Evolutionary conservation across 2,329 filamentous ascomycete genomes (phyloP), one percentile per base, ranked within the genome.

Genomic region (Nemania sp.): DNA sequence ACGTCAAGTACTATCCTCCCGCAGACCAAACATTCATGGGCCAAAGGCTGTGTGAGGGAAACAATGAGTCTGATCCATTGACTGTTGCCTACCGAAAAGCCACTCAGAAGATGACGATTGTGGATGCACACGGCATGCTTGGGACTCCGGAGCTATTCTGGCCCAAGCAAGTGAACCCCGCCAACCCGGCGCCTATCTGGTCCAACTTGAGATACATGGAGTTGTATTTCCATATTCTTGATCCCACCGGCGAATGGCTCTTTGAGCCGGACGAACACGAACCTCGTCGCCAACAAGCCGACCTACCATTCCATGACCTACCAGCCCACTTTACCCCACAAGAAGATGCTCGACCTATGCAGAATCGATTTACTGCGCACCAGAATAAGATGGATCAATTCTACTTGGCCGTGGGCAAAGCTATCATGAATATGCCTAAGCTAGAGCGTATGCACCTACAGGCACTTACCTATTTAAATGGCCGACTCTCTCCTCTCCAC

Each of bases 121-220:
- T 67, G 15, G 27, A 56, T 22, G 38, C 47, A 2, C 49, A 60
- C 20, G 67, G 67, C 41, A 66, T 69, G 67, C 54, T 69, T 1
- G 56, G 64, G 8, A 67, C 67, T 22, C 60, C 67, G 15, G 67
- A 69, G 22, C 59, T 69, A 20, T 66, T 69, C 51, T 69, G 63
- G 59, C 67, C 67, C 26, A 49, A 43, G 27, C 20, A 57, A 24
- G 35, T 63, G 22, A 54, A 29, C 22, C 41, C 22, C 11, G 54
- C 22, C 43, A 64, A 47, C 11, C 59, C 54, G 5, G 63, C 29
- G 6, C 67, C 67, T 32, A 60, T 61, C 51, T 69, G 67, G 67
- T 54, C 67, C 13, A 60, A 47, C 22, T n/a, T 69, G 24, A 57
- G 61, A 51, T 47, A 47, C 6, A 63, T 69, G 54, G 62, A 59